These are phyloP conservation scores for Ormosia semicastrata DNA, from an alignment of 306 rosid species.

Conservation along the genomic window DNA sequence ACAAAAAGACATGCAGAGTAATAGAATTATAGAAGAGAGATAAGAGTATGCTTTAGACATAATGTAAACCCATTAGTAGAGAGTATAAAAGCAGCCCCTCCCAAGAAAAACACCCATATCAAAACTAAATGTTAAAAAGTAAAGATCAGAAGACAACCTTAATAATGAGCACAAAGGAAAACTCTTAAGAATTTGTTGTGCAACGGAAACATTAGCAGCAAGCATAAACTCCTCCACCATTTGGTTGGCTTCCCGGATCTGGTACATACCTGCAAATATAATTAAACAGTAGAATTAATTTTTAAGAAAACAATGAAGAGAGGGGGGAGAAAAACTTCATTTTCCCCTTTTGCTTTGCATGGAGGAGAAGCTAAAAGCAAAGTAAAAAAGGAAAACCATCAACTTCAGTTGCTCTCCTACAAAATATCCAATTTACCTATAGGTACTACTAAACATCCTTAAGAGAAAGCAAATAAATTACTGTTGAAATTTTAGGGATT, in stretches of 20 bases:
- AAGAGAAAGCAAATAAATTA: conserved; percentile 6
- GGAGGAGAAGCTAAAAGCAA: not conserved
- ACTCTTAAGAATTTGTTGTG: conserved; percentile 77
- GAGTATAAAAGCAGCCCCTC: not conserved
- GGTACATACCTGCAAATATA: conserved; percentile 82
- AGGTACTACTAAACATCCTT: not conserved
- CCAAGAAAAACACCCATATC: not conserved
- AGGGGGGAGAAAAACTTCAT: not conserved
- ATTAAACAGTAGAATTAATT: conserved; percentile 7
- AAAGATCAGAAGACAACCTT: conserved; percentile 50
- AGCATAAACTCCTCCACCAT: conserved; percentile 99
- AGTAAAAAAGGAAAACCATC: not conserved
- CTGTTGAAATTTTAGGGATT: not conserved
- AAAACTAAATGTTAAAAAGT: conserved; percentile 8
- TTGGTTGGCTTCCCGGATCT: conserved; percentile 97
- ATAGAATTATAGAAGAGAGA: not conserved
- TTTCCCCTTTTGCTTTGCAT: not conserved
- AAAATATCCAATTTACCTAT: conserved; percentile 12
- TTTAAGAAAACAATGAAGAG: not conserved
- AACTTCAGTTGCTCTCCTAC: not conserved
- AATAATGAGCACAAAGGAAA: conserved; percentile 75
- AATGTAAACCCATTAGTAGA: not conserved
- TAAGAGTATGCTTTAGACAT: not conserved
- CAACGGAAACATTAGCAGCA: conserved; percentile 95
- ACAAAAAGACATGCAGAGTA: not conserved